Evolutionary conservation across 1,139 yeast genomes (phyloP).

Genomic region (Hyphopichia burtonii): DNA sequence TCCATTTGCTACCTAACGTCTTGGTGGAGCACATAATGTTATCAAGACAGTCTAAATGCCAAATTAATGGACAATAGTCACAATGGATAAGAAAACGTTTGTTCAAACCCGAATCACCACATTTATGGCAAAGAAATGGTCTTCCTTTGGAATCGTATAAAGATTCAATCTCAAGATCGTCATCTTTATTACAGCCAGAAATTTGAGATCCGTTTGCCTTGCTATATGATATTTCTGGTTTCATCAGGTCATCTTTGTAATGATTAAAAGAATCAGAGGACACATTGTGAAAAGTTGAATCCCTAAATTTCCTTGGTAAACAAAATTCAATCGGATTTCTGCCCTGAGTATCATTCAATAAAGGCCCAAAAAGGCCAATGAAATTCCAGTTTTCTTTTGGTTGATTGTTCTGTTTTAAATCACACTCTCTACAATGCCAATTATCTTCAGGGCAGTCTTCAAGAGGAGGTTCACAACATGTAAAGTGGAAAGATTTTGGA

Average conservation of each 20-base stretch:
- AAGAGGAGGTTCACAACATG: slow-evolving; percentile 88
- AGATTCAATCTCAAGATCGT: slow-evolving; percentile 60
- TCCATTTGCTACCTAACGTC: slow-evolving; percentile 82
- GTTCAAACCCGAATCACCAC: slow-evolving; percentile 67
- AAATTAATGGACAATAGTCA: slow-evolving; percentile 81
- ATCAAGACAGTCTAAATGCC: slow-evolving; percentile 89
- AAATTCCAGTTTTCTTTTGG: slow-evolving; percentile 31
- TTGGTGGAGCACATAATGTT: slow-evolving; percentile 79
- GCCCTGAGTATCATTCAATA: slow-evolving; percentile 56
- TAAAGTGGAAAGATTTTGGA: slow-evolving; percentile 87
- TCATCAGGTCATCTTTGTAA: slow-evolving; percentile 60
- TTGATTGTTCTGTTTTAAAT: slow-evolving; percentile 29
- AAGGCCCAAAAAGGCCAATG: slow-evolving; percentile 60
- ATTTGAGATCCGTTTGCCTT: slow-evolving; percentile 42
- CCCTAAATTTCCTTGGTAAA: slow-evolving; percentile 68
- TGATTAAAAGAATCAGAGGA: slow-evolving; percentile 67
- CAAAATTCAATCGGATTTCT: slow-evolving; percentile 73
- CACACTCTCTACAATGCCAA: slow-evolving; percentile 86
- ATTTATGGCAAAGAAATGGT: slow-evolving; percentile 70
- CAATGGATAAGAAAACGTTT: slow-evolving; percentile 63
- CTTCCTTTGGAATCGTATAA: slow-evolving; percentile 64
- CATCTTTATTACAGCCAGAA: slow-evolving; percentile 37
- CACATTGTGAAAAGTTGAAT: slow-evolving; percentile 70
- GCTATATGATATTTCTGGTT: slow-evolving; percentile 46
- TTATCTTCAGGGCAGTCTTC: slow-evolving; percentile 83